Evolutionary conservation across 129 eudicot species (phyloP), one percentile per base, ranked within the genome.

Genomic region (Flaveria robusta): DNA sequence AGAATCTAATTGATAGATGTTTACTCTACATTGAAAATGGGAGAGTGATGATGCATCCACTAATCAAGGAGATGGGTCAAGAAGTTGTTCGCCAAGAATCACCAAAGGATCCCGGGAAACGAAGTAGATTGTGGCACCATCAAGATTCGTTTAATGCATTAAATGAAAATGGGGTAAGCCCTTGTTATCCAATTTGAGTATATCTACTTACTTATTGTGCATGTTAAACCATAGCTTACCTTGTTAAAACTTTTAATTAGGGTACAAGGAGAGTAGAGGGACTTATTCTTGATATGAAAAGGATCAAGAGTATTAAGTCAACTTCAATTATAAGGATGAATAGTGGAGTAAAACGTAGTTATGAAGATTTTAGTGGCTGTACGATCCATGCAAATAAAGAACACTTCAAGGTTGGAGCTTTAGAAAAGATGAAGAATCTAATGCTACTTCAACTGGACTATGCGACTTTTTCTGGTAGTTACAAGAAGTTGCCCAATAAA

Each of bases 81-180:
- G 83, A 80, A 15, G 70, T 79, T 64, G 83, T 79, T 72, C 69
- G 52, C 18, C 78, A 37, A 51, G 83, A 79, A 79, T 79, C 83
- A 34, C 83, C 83, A 5, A n/a, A 43, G 31, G 26, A 31, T 43
- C 83, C 74, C 11, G 79, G 79, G 58, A 66, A 72, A 46, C 69
- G 79, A 43, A 79, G 68, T 23, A 79, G 83, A 65, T 34, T 79
- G 11, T 72, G 84, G 76, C 19, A 46, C 50, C 83, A 78, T 31
- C 31, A 19, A 74, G 82, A 79, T 13, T 62, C 54, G 2, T 47
- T 71, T 39, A 71, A 63, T 9, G 67, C 71, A 7, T 47, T 79
- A 63, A 47, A 71, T 23, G 58, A 41, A 1, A 73, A 51, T 50
- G 70, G 0, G 3, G 79, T 80, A 80, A 41, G 50, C n/a, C 20